Evolutionary conservation across 2,329 filamentous ascomycete species (phyloP), one percentile per base, ranked within the genome.

Genomic region (Talaromyces pinophilus): DNA sequence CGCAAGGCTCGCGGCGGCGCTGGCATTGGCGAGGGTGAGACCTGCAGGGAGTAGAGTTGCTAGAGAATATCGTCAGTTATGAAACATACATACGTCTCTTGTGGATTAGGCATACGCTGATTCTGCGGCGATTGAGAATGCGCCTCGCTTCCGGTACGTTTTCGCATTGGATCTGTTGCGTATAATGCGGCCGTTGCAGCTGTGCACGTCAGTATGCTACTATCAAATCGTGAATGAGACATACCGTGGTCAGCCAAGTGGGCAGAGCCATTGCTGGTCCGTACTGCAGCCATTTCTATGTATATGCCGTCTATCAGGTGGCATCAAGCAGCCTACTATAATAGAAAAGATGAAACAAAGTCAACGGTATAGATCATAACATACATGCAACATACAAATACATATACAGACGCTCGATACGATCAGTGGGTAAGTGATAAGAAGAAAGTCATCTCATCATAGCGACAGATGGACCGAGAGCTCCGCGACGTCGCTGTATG

Each of bases 1-100:
- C 61, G 92, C 92, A 55, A 94, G 81, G 62, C 85, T 86, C 48
- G 91, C 91, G 63, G 92, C 92, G 64, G 90, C 87, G 70, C 89
- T 86, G 67, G 91, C 92, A 65, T 91, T 92, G 62, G 83, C 80
- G 57, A 82, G 78, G 65, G 80, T 80, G 59, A 82, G 76, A 30
- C 77, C 78, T 3, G 68, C 40, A 10, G 89, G 88, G 13, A 92
- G 91, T 72, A 85, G 70, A 2, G 71, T 71, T n/a, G 67, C 70
- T 67, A 38, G 2, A 22, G 0, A 15, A 40, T 6, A 35, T 19
- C 6, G 11, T 57, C 33, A 57, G 33, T 17, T 38, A 15, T 17
- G 5, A 22, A n/a, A 40, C 10, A 19, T 22, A 17, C 3, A 13
- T 25, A 11, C 30, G 19, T 55, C 17, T 40, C 10, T 10, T 5